A percentile compares a stretch with the other conserved stretches of the same genome.
phyloP scores from a whole-genome alignment of 2,329 filamentous ascomycete species.

The Volutella citrinella region DNA sequence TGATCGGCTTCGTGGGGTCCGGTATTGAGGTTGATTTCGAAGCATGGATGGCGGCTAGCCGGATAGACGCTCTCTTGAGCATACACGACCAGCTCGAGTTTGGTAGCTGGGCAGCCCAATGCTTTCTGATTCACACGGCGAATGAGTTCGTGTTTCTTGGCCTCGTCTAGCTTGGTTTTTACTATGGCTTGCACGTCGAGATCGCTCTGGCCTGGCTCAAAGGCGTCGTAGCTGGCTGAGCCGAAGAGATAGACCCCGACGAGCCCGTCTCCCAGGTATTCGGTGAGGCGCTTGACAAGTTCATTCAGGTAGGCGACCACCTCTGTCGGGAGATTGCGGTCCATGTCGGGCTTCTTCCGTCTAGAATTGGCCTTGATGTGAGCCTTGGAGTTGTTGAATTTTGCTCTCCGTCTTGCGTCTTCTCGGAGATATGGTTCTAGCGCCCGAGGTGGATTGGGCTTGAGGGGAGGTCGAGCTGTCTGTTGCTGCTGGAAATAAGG shows the following conservation, averaged over 20 bases:
- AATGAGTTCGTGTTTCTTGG: neutral
- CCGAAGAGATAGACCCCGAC: slow-evolving; percentile 11
- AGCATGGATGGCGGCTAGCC: slow-evolving; percentile 2
- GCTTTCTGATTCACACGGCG: neutral
- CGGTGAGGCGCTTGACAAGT: too few species aligned
- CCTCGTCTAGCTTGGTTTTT: neutral
- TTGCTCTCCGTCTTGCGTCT: too few species aligned
- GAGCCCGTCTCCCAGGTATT: slow-evolving; percentile 1
- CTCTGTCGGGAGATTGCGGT: too few species aligned
- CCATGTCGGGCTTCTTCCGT: too few species aligned
- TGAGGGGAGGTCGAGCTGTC: too few species aligned
- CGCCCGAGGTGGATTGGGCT: too few species aligned
- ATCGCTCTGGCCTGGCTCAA: slow-evolving; percentile 7
- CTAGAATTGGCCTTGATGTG: too few species aligned
- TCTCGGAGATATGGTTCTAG: too few species aligned
- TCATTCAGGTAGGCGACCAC: too few species aligned
- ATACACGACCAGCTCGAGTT: slow-evolving; percentile 11
- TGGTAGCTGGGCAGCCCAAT: slow-evolving; percentile 5
- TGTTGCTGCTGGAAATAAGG: too few species aligned
- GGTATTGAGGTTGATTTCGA: slow-evolving; percentile 13
- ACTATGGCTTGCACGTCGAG: slow-evolving; percentile 8
- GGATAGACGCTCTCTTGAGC: neutral
- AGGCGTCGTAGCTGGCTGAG: slow-evolving; percentile 10
- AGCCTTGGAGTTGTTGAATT: too few species aligned
- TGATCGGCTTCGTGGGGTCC: slow-evolving; percentile 5